phyloP scores from a whole-genome alignment of 306 rosid species.

The Hippophae rhamnoides region DNA sequence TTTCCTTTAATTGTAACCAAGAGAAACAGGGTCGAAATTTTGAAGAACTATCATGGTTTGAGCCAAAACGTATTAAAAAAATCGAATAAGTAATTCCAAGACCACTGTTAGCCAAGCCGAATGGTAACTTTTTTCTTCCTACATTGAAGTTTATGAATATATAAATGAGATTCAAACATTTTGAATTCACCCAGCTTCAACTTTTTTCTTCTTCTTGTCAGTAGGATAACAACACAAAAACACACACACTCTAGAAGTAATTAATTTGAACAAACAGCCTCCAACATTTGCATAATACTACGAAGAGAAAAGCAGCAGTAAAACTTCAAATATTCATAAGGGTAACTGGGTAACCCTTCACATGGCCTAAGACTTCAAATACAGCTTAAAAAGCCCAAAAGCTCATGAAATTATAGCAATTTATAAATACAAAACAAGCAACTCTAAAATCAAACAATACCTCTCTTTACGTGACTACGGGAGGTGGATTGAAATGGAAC shows the following conservation, averaged over 20 bases:
- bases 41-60: too few species aligned
- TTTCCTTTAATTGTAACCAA: too few species aligned
- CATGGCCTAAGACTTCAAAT: too few species aligned
- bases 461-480: slow-evolving; percentile 39
- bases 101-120: slow-evolving; percentile 1
- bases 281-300: slow-evolving; percentile 1
- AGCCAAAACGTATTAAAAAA: too few species aligned
- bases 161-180: slow-evolving; percentile 16
- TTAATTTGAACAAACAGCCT: slow-evolving; percentile 22
- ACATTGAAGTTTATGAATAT: neutral
- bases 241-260: neutral
- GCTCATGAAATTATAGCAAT: slow-evolving; percentile 1
- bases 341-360: too few species aligned
- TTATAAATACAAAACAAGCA: slow-evolving; percentile 10
- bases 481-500: slow-evolving; percentile 22
- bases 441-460: slow-evolving; percentile 30
- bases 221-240: slow-evolving; percentile 12
- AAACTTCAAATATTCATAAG: slow-evolving; percentile 7
- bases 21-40: too few species aligned
- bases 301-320: slow-evolving; percentile 11
- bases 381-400: slow-evolving; percentile 1
- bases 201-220: slow-evolving; percentile 10
- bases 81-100: too few species aligned
- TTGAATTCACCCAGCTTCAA: slow-evolving; percentile 11
- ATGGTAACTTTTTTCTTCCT: slow-evolving; percentile 8